Conservation (phyloP, 2,329 filamentous ascomycete species). For the Monosporascus sp. region DNA sequence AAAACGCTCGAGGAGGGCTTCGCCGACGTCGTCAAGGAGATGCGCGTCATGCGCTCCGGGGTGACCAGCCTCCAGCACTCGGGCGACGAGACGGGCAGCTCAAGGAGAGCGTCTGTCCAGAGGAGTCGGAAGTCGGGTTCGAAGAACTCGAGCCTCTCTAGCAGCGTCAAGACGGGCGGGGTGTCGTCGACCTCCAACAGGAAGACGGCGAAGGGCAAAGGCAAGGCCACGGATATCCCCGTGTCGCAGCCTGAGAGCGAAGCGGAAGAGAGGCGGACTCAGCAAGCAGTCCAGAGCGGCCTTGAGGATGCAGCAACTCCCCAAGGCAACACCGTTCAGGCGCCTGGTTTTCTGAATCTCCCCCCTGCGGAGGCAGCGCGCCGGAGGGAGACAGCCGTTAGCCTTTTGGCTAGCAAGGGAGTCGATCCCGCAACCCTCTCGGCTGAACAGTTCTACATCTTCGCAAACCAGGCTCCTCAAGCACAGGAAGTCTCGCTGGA, state of each 20-base stretch:
- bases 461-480: conserved; percentile 53
- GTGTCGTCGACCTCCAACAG: not conserved
- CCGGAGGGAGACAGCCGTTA: conserved; percentile 41
- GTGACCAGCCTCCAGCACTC: conserved; percentile 48
- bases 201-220: not conserved
- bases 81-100: conserved; percentile 35
- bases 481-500: conserved; percentile 49
- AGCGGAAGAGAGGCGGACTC: not conserved
- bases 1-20: conserved; percentile 90
- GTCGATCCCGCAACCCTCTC: conserved; percentile 49
- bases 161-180: not conserved
- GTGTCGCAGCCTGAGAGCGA: not conserved
- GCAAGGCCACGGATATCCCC: not conserved
- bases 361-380: conserved; percentile 44
- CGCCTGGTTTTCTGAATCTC: conserved; percentile 31
- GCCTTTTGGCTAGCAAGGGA: conserved; percentile 38
- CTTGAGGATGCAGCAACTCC: conserved; percentile 7
- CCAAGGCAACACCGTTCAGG: conserved; percentile 9
- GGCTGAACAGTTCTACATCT: conserved; percentile 51
- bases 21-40: conserved; percentile 76
- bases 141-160: not conserved
- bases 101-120: not conserved
- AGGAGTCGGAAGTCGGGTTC: not conserved
- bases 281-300: conserved; percentile 5
- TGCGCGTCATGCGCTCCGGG: conserved; percentile 55